phyloP scores from a whole-genome alignment of 2,329 filamentous ascomycete species.

The Decorospora gaudefroyi region DNA sequence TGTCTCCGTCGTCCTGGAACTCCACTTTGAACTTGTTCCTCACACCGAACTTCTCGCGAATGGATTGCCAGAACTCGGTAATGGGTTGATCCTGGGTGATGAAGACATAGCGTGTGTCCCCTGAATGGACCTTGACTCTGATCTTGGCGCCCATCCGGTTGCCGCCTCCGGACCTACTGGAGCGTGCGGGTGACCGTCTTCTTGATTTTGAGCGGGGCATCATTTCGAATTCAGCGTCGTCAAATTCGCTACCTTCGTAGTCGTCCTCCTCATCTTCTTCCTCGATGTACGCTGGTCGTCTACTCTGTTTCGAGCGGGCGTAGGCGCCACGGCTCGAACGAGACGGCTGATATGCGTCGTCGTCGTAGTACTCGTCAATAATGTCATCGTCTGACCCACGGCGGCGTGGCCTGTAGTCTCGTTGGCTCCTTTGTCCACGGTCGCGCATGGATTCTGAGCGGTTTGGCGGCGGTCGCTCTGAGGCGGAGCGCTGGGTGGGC shows the following conservation, averaged over 20 bases:
- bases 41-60: slow-evolving; percentile 85
- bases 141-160: slow-evolving; percentile 72
- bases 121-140: slow-evolving; percentile 84
- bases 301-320: slow-evolving; percentile 36
- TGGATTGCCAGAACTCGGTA: slow-evolving; percentile 73
- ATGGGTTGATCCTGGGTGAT: slow-evolving; percentile 74
- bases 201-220: slow-evolving; percentile 56
- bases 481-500: slow-evolving; percentile 50
- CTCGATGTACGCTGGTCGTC: slow-evolving; percentile 68
- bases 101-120: slow-evolving; percentile 91
- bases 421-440: slow-evolving; percentile 21
- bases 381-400: slow-evolving; percentile 54
- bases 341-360: slow-evolving; percentile 64
- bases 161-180: slow-evolving; percentile 39
- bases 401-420: slow-evolving; percentile 36
- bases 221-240: slow-evolving; percentile 82
- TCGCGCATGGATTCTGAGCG: slow-evolving; percentile 44
- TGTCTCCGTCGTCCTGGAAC: slow-evolving; percentile 85
- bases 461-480: slow-evolving; percentile 50
- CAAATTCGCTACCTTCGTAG: slow-evolving; percentile 70
- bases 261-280: slow-evolving; percentile 81
- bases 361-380: slow-evolving; percentile 63
- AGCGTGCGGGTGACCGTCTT: slow-evolving; percentile 51
- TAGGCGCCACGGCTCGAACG: slow-evolving; percentile 37
- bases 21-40: slow-evolving; percentile 83